A percentile compares a stretch with the other conserved stretches of the same genome.
These are phyloP conservation scores for Apiotrichum laibachii DNA, from an alignment of 1,284 basidiomycete genomes.

Conservation along the genomic window DNA sequence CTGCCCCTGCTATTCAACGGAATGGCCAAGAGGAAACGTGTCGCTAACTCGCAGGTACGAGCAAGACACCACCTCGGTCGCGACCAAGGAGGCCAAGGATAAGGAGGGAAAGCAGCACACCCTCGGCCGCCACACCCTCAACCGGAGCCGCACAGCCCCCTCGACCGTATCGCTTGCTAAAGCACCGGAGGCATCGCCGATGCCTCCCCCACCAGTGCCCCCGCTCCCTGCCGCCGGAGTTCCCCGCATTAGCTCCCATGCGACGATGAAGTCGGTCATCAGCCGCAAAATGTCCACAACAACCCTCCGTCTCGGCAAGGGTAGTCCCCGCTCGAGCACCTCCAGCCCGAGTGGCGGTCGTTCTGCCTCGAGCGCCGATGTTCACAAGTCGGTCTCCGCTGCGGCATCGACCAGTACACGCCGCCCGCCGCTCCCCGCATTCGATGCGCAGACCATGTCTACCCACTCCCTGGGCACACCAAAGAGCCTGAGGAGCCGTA, in stretches of 20 bases:
- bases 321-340: neutral
- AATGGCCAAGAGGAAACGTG: too few species aligned
- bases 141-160: slow-evolving; percentile 1
- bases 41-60: too few species aligned
- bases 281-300: neutral
- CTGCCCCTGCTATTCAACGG: too few species aligned
- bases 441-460: neutral
- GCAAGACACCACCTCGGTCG: neutral
- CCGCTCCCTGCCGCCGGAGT: neutral
- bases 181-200: neutral
- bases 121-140: neutral
- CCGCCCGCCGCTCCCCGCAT: neutral
- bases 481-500: neutral
- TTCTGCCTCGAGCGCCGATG: neutral
- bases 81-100: neutral
- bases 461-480: neutral
- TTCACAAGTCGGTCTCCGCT: neutral
- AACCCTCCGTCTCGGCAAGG: neutral
- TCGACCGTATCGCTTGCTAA: neutral
- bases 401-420: neutral
- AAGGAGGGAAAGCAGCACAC: neutral
- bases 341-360: neutral
- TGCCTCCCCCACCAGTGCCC: neutral
- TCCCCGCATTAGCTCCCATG: neutral
- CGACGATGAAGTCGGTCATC: neutral